A percentile compares a stretch with the other conserved stretches of the same genome.
phyloP scores from a whole-genome alignment of 148 eudicot species.

The Rhododendron ovatum region DNA sequence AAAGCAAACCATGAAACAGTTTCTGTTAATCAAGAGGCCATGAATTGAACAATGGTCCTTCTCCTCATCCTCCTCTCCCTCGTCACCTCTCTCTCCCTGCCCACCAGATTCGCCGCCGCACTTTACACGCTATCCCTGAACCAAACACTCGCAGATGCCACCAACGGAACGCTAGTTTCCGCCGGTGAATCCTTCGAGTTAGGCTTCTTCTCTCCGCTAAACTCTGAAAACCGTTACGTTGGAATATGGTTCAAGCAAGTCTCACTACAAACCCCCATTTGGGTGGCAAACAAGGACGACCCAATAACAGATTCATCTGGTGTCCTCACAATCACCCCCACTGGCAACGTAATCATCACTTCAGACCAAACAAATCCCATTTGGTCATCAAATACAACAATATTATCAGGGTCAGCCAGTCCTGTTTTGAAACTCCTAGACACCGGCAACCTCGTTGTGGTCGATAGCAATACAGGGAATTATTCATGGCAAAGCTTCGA shows the following conservation, averaged over 20 bases:
- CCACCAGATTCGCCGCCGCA: not conserved
- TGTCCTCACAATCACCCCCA: slow-evolving; percentile 4
- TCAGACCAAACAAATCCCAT: not conserved
- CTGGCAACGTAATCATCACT: slow-evolving; percentile 15
- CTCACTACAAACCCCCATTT: slow-evolving; percentile 6
- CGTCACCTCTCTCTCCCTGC: slow-evolving; percentile 8
- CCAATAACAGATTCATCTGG: slow-evolving; percentile 18
- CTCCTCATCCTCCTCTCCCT: slow-evolving; percentile 3
- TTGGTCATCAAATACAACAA: slow-evolving; percentile 15
- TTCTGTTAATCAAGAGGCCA: not conserved
- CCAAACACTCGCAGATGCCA: slow-evolving; percentile 7
- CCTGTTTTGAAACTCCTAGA: slow-evolving; percentile 22
- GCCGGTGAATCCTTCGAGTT: slow-evolving; percentile 18
- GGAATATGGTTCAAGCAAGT: slow-evolving; percentile 29
- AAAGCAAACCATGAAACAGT: not conserved
- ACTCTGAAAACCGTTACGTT: slow-evolving; percentile 18
- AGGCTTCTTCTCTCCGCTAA: slow-evolving; percentile 30
- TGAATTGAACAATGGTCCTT: slow-evolving; percentile 12
- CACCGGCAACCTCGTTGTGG: slow-evolving; percentile 29
- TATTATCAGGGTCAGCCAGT: not conserved
- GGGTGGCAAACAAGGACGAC: slow-evolving; percentile 25
- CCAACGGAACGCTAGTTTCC: slow-evolving; percentile 16
- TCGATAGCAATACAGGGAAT: not conserved
- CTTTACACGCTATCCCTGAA: not conserved
- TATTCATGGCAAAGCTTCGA: slow-evolving; percentile 34